Conservation (phyloP, 495 filamentous ascomycete species). For the Collariella sp. region DNA sequence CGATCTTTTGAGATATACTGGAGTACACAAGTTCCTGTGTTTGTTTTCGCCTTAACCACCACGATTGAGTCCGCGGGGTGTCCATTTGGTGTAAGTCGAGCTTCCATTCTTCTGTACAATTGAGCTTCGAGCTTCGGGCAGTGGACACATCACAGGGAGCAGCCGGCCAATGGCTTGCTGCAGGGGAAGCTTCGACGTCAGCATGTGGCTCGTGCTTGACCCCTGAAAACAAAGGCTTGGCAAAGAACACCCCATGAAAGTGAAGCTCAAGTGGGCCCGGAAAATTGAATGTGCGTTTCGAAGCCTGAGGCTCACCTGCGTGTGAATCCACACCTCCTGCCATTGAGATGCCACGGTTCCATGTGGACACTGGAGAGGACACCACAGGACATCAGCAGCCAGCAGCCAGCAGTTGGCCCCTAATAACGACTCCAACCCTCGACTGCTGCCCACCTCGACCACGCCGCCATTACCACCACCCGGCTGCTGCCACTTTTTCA, state of each 20-base stretch:
- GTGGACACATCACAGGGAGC: slow-evolving; percentile 15
- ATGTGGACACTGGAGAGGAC: slow-evolving; percentile 17
- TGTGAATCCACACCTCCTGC: slow-evolving; percentile 26
- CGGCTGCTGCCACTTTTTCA: slow-evolving; percentile 10
- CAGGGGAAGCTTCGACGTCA: not conserved
- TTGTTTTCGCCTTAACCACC: not conserved
- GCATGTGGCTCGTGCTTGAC: slow-evolving; percentile 10
- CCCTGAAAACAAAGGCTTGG: not conserved
- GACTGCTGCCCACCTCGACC: slow-evolving; percentile 9
- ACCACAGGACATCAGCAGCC: slow-evolving; percentile 11
- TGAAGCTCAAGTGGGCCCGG: slow-evolving; percentile 17
- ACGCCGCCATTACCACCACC: slow-evolving; percentile 16
- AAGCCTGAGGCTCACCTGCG: slow-evolving; percentile 19
- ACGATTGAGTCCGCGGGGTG: not conserved
- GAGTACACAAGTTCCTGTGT: too few species aligned
- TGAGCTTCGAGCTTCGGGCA: not conserved
- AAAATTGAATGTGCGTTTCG: slow-evolving; percentile 31
- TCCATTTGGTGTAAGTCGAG: slow-evolving; percentile 3
- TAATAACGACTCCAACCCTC: slow-evolving; percentile 10
- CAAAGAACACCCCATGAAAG: not conserved
- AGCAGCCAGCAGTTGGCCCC: slow-evolving; percentile 16
- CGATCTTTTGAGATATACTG: too few species aligned
- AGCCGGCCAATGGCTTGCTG: slow-evolving; percentile 13
- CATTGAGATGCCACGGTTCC: slow-evolving; percentile 33
- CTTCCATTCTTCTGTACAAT: not conserved